Evolutionary conservation across 495 filamentous ascomycete genomes (phyloP), one percentile per base, ranked within the genome.

Genomic region (Astrothelium subdiscretum): DNA sequence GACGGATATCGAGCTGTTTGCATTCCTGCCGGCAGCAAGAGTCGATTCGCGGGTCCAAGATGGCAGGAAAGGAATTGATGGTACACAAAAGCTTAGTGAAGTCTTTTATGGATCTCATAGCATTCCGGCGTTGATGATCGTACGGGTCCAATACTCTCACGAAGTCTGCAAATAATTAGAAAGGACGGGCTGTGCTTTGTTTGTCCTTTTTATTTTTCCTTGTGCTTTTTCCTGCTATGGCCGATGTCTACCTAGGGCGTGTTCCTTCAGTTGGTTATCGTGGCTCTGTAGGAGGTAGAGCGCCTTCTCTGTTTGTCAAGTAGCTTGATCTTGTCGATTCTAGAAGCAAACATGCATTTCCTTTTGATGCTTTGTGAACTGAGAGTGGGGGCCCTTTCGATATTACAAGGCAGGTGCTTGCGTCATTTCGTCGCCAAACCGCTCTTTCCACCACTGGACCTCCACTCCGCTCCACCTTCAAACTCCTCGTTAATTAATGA

Each of bases 201-300:
- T 54, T 59, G 31, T 27, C 60, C 32, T 57, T 26, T 32, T 35
- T 31, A 32, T 12, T 61, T n/a, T 42, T 26, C 54, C 12, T 51
- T 31, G 22, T 63, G 27, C 31, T 66, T 18, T n/a, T 57, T 27
- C 29, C 35, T 32, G 57, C 58, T 40, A 29, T 43, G 42, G 44
- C 31, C 44, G 40, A 35, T 57, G 62, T 67, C 62, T 64, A 62
- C 62, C 31, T 61, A 44, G 48, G 62, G 62, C 57, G 63, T 59
- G 61, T 42, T 62, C 51, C 59, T 65, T 69, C 63, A 62, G 65
- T 65, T 54, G 48, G 48, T 54, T 54, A 54, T 54, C 48, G 48
- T 54, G 4, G 48, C 48, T 29, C 24, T 54, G 20, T 54, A 29
- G 48, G 26, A 20, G 48, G 48, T 29, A 20, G 48, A 54, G 48